These are phyloP conservation scores for Sideroxylon spinosum DNA, from an alignment of 179 eudicot genomes.

Conservation along the genomic window DNA sequence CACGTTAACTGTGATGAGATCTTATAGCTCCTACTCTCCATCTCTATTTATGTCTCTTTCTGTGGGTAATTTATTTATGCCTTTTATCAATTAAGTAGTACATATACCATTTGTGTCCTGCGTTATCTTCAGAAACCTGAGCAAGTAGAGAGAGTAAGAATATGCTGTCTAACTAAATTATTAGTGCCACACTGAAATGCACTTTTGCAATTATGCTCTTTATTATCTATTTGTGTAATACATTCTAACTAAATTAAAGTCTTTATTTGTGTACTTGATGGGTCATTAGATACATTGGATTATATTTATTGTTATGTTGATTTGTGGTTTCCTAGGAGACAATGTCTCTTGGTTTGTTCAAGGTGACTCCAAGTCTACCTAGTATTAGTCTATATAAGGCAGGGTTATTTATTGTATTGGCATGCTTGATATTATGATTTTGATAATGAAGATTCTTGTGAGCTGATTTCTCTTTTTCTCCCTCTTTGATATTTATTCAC, in stretches of 20 bases:
- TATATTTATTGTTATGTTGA: too few species aligned
- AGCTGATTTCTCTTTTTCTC: too few species aligned
- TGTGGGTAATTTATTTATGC: background rate
- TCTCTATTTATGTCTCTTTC: background rate
- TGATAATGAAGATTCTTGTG: too few species aligned
- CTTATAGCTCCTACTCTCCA: background rate
- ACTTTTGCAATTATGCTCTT: background rate
- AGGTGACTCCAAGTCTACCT: too few species aligned
- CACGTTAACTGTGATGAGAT: background rate
- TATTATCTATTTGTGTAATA: background rate
- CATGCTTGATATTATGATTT: too few species aligned
- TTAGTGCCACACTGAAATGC: background rate
- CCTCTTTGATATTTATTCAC: too few species aligned
- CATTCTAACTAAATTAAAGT: background rate
- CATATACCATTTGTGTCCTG: background rate
- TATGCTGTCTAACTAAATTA: background rate
- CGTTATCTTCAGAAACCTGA: background rate
- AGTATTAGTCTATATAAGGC: too few species aligned
- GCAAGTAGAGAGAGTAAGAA: background rate
- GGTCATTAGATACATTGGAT: too few species aligned
- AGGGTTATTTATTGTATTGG: too few species aligned
- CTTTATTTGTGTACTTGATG: too few species aligned
- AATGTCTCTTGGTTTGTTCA: too few species aligned
- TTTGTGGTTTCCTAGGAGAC: too few species aligned
- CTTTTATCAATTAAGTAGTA: background rate